A percentile compares a stretch with the other conserved stretches of the same genome.
Conservation (phyloP, 1,284 basidiomycete genomes). For the Papiliotrema flavescens region DNA sequence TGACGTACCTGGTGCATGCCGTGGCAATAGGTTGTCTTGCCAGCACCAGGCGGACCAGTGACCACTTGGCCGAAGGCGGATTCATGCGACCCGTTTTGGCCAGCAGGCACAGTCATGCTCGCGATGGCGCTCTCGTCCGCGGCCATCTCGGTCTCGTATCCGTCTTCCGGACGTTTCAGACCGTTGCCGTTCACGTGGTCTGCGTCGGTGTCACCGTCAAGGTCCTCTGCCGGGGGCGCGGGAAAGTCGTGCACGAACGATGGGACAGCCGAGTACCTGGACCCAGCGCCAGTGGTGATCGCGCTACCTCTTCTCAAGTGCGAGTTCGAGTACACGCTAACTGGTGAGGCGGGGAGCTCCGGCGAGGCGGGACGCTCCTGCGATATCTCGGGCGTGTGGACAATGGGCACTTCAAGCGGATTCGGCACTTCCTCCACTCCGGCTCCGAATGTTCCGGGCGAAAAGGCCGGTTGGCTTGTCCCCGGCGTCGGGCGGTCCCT, state of each 20-base stretch:
- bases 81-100: slow-evolving; percentile 12
- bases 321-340: not conserved
- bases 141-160: not conserved
- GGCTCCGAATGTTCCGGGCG: slow-evolving; percentile 1
- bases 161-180: too few species aligned
- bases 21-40: slow-evolving; percentile 91
- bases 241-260: slow-evolving; percentile 7
- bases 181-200: not conserved
- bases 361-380: not conserved
- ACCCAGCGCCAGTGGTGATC: not conserved
- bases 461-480: not conserved
- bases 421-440: not conserved
- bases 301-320: not conserved
- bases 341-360: not conserved
- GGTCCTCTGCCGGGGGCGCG: not conserved
- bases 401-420: slow-evolving; percentile 1
- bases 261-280: slow-evolving; percentile 5
- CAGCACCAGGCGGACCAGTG: slow-evolving; percentile 86
- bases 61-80: slow-evolving; percentile 57
- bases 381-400: too few species aligned
- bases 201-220: not conserved
- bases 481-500: not conserved
- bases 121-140: not conserved
- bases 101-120: not conserved
- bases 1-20: slow-evolving; percentile 71